Percentiles rank a stretch among this genome's conserved stretches.
These are phyloP conservation scores for Amoeboaphelidium protococcarum DNA, from an alignment of 371 early-diverging fungal species.

Conservation along the genomic window DNA sequence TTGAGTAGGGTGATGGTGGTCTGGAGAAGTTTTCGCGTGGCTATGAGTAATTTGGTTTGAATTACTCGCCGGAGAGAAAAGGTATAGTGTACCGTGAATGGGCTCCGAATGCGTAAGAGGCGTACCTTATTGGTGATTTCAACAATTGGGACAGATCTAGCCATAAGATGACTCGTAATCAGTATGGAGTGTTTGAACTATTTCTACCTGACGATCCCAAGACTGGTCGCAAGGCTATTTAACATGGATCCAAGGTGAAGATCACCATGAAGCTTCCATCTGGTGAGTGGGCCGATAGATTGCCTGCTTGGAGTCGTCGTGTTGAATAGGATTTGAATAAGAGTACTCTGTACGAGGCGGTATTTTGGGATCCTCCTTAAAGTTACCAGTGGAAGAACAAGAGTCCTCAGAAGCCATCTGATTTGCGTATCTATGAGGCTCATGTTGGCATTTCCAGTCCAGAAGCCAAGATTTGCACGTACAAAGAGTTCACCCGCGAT, in stretches of 20 bases:
- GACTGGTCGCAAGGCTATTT: slow-evolving; percentile 28
- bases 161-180: slow-evolving; percentile 44
- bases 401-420: slow-evolving; percentile 20
- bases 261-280: slow-evolving; percentile 37
- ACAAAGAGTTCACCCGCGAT: slow-evolving; percentile 55
- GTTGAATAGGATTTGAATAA: slow-evolving; percentile 57
- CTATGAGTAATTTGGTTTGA: slow-evolving; percentile 52
- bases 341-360: slow-evolving; percentile 50
- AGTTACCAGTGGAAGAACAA: slow-evolving; percentile 41
- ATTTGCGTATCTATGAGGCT: slow-evolving; percentile 67
- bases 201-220: slow-evolving; percentile 25
- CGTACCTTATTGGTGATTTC: not conserved
- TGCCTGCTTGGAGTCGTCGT: slow-evolving; percentile 64
- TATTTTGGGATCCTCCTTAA: slow-evolving; percentile 67
- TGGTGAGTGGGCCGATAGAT: slow-evolving; percentile 55
- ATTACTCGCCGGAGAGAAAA: slow-evolving; percentile 16
- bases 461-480: slow-evolving; percentile 52
- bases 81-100: slow-evolving; percentile 66
- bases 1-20: slow-evolving; percentile 38
- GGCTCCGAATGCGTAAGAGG: slow-evolving; percentile 52
- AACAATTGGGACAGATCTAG: slow-evolving; percentile 49
- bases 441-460: slow-evolving; percentile 71
- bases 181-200: slow-evolving; percentile 53
- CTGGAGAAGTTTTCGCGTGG: slow-evolving; percentile 49
- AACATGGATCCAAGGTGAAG: slow-evolving; percentile 69